Conservation (phyloP, 441 rosid genomes). For the Breynia disticha region DNA sequence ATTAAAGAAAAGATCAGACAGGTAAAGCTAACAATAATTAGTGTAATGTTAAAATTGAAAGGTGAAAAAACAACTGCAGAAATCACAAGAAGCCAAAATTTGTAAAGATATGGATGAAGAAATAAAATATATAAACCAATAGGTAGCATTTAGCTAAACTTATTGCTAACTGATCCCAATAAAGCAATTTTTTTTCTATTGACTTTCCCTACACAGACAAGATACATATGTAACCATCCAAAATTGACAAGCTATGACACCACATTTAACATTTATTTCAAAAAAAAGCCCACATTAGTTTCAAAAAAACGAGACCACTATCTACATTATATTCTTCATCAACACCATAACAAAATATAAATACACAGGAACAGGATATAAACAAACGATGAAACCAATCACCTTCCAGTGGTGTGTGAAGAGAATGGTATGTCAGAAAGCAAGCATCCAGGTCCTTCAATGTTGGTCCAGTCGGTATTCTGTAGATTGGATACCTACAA, state of each 20-base stretch:
- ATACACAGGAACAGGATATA: not conserved
- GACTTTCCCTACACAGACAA: not conserved
- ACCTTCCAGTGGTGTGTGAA: constrained; percentile 51
- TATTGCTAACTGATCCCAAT: too few species aligned
- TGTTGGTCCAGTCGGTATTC: constrained; percentile 79
- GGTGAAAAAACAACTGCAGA: too few species aligned
- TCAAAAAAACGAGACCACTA: too few species aligned
- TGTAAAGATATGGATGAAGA: too few species aligned
- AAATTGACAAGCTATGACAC: too few species aligned
- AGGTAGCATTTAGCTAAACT: too few species aligned
- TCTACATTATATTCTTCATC: too few species aligned
- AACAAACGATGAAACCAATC: constrained; percentile 1
- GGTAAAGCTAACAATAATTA: not conserved
- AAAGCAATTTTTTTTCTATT: too few species aligned
- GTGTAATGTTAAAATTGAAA: too few species aligned
- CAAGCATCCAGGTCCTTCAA: constrained; percentile 72
- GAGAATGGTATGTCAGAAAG: constrained; percentile 70
- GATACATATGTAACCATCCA: not conserved
- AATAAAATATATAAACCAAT: too few species aligned
- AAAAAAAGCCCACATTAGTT: too few species aligned
- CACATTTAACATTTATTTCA: not conserved
- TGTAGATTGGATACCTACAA: constrained; percentile 80
- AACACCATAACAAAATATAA: not conserved
- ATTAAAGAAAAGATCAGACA: not conserved
- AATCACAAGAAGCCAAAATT: too few species aligned